Base-by-base conservation (phyloP, 164 flowering plant genomes). In the Houttuynia cordata region DNA sequence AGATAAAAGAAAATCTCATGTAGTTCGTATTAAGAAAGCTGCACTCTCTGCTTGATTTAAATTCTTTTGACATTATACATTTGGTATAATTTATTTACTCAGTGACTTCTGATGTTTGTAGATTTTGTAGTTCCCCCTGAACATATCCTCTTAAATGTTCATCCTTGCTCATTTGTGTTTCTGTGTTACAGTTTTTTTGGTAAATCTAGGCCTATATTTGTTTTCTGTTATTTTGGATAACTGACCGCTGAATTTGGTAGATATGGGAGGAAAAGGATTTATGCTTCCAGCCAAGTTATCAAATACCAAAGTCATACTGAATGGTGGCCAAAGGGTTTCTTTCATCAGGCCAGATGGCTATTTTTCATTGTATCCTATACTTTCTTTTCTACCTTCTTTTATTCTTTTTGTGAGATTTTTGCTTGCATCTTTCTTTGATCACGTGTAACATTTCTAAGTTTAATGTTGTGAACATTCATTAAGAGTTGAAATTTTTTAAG, bases 281-380 rank as follows among this genome's bases (percentile, higher is more conserved):
- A 78, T 77, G 62, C 75, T 80, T 65, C 81, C 83, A 49, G 85
- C 79, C 40, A 85, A 87, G 73, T 15, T 70, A 30, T 72, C 91
- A 66, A 81, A 94, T 79, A 74, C 73, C 56, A 87, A 88, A 75
- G 78, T 94, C 51, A 69, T 91, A 39, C 89, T 94, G 25, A 94
- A 94, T 75, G 96, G 95, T 54, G 99, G 99, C 58, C 80, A 94
- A 64, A 79, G 72, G 56, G 80, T 84, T 68, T 78, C 96, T 56
- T 91, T 91, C 65, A 76, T 84, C 49, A 83, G 84, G 69, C 96
- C 96, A 23, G 97, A 94, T 75, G 97, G 97, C 70, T 94, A 85
- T 72, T 94, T 94, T 71, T 81, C 97, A 63, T 91, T 94, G 99
- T 94, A 94, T 88, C 95, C 97, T 78, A 34, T 39, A 14, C 57